Percentiles rank a stretch among this genome's conserved stretches.
Conservation (phyloP, 768 basidiomycete genomes). For the Mrakia frigida region DNA sequence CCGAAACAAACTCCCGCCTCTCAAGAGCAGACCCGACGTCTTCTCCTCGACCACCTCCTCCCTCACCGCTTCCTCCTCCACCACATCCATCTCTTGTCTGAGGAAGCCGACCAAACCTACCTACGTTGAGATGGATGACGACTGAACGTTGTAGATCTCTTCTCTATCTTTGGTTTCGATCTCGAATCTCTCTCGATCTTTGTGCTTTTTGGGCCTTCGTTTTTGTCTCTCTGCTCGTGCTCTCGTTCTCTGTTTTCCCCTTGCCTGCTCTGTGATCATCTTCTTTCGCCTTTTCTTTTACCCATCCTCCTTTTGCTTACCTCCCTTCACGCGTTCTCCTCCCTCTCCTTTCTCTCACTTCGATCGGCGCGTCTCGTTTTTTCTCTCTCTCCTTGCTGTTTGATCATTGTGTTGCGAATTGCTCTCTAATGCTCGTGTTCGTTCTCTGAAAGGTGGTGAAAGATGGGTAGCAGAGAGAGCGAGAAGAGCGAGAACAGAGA, state of each 20-base stretch:
- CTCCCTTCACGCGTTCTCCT: not conserved
- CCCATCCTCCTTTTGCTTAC: not conserved
- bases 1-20: too few relatives aligned
- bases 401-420: not conserved
- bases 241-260: not conserved
- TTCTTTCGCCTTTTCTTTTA: not conserved
- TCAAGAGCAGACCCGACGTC: not conserved
- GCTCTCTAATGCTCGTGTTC: slow-evolving; percentile 9
- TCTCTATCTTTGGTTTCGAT: not conserved
- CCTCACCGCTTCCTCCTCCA: not conserved
- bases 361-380: not conserved
- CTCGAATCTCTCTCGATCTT: not conserved
- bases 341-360: not conserved
- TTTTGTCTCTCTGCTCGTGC: not conserved
- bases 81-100: not conserved
- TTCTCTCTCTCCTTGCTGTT: too few relatives aligned
- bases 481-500: too few relatives aligned
- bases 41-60: slow-evolving; percentile 2
- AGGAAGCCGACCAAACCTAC: not conserved
- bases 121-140: not conserved
- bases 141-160: not conserved
- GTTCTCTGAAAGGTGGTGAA: not conserved
- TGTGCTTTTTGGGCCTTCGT: not conserved
- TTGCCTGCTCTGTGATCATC: too few relatives aligned
- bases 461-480: too few relatives aligned